A percentile compares a stretch with the other conserved stretches of the same genome.
phyloP scores from a whole-genome alignment of 495 filamentous ascomycete genomes.

The Aspergillus diversus region DNA sequence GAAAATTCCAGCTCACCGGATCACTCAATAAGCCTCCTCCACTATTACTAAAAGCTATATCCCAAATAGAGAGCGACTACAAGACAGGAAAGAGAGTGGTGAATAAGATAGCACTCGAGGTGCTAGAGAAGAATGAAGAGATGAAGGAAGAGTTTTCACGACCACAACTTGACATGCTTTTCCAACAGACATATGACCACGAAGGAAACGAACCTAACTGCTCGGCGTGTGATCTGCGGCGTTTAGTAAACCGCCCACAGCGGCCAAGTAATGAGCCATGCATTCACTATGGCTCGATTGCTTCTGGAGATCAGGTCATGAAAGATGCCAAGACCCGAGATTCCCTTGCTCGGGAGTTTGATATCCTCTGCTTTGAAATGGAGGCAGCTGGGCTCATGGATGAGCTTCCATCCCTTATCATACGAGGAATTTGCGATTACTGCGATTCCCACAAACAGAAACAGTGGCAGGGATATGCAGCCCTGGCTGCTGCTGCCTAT shows the following conservation, averaged over 20 bases:
- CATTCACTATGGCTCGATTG: background rate
- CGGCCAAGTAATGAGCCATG: background rate
- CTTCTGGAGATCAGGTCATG: background rate
- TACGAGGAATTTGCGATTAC: conserved; percentile 15
- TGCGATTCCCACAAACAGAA: conserved; percentile 18
- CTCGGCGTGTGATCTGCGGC: too few species aligned
- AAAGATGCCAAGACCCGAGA: background rate
- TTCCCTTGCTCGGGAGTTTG: background rate
- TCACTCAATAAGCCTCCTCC: conserved; percentile 39
- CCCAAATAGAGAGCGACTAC: conserved; percentile 20
- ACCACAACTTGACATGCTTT: too few species aligned
- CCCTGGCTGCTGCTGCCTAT: conserved; percentile 2
- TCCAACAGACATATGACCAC: too few species aligned
- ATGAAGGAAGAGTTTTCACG: too few species aligned
- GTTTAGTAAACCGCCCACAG: too few species aligned
- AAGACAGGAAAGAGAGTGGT: background rate
- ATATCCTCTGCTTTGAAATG: conserved; percentile 4
- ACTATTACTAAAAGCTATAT: conserved; percentile 33
- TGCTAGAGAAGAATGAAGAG: background rate
- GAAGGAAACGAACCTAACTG: too few species aligned
- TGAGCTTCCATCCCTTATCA: background rate
- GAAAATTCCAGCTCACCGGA: conserved; percentile 37
- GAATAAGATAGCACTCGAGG: too few species aligned
- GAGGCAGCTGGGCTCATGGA: conserved; percentile 7
- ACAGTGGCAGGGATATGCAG: conserved; percentile 8